Percentiles rank a stretch among this genome's conserved stretches.
Conservation (phyloP, 257 asterid species). For the Paulownia fortunei region DNA sequence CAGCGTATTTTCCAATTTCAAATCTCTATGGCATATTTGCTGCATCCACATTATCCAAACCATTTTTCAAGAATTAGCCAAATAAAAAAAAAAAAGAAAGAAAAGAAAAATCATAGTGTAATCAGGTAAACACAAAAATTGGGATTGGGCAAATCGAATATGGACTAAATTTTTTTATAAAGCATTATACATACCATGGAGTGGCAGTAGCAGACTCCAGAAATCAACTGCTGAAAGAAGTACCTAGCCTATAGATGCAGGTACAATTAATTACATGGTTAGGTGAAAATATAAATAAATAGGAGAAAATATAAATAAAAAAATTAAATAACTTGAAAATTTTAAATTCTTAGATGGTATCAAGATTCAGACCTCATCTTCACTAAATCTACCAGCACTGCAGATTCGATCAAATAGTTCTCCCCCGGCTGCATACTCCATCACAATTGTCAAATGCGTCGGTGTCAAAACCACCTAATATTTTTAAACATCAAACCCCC, state of each 20-base stretch:
- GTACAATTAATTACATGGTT: neutral
- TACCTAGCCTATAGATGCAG: constrained; percentile 45
- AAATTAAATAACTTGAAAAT: neutral
- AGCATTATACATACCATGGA: constrained; percentile 42
- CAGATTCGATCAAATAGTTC: constrained; percentile 74
- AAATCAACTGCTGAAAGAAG: constrained; percentile 61
- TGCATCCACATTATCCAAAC: constrained; percentile 28
- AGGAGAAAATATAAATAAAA: neutral
- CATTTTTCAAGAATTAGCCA: neutral
- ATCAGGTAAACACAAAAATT: no score
- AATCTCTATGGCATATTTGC: constrained; percentile 83
- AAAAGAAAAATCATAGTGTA: no score
- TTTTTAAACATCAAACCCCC: neutral
- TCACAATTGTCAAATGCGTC: constrained; percentile 65
- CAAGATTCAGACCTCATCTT: constrained; percentile 53
- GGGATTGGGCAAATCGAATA: no score
- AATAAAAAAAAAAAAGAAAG: neutral
- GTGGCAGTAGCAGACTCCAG: constrained; percentile 63
- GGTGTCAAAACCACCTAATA: constrained; percentile 59
- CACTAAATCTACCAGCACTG: constrained; percentile 67
- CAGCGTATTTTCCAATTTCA: constrained; percentile 72
- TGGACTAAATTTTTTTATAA: no score
- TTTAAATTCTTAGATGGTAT: no score
- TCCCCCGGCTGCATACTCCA: constrained; percentile 87
- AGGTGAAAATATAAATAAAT: no score